phyloP scores from a whole-genome alignment of 2,329 filamentous ascomycete species.

The Macrophomina pseudophaseolina region DNA sequence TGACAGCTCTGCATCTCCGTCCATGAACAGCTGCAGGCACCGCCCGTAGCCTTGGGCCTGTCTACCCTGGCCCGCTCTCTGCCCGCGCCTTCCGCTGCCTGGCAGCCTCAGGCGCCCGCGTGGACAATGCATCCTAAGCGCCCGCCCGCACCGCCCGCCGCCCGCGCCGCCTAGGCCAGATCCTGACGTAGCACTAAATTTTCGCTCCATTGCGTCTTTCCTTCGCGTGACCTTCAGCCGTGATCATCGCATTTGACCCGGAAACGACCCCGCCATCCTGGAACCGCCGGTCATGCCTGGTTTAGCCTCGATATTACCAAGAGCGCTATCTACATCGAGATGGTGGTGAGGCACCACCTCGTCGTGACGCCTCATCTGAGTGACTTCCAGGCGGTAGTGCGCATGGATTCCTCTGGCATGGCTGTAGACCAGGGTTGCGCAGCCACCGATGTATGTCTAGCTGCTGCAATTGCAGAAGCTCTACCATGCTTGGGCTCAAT shows the following conservation, averaged over 20 bases:
- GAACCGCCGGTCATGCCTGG: not conserved
- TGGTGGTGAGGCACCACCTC: not conserved
- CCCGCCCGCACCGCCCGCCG: constrained; percentile 4
- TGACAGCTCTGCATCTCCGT: not conserved
- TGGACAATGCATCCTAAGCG: constrained; percentile 4
- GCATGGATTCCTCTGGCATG: not conserved
- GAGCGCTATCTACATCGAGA: not conserved
- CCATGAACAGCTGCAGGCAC: constrained; percentile 10
- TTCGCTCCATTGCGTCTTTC: constrained; percentile 1
- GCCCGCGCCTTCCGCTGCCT: not conserved
- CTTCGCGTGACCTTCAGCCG: not conserved
- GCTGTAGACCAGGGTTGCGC: not conserved
- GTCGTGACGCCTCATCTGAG: not conserved
- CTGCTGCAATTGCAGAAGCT: not conserved
- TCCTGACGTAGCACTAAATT: constrained; percentile 2
- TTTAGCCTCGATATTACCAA: not conserved
- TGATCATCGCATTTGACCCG: not conserved
- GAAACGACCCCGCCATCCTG: not conserved
- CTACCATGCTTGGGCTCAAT: not conserved
- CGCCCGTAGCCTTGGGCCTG: constrained; percentile 14
- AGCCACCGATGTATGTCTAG: not conserved
- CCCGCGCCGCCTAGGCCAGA: constrained; percentile 7
- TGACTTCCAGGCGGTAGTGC: not conserved
- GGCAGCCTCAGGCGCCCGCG: constrained; percentile 3
- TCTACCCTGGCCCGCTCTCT: not conserved